Conservation (phyloP, 2,329 filamentous ascomycete genomes). For the Cladosporium sp. region DNA sequence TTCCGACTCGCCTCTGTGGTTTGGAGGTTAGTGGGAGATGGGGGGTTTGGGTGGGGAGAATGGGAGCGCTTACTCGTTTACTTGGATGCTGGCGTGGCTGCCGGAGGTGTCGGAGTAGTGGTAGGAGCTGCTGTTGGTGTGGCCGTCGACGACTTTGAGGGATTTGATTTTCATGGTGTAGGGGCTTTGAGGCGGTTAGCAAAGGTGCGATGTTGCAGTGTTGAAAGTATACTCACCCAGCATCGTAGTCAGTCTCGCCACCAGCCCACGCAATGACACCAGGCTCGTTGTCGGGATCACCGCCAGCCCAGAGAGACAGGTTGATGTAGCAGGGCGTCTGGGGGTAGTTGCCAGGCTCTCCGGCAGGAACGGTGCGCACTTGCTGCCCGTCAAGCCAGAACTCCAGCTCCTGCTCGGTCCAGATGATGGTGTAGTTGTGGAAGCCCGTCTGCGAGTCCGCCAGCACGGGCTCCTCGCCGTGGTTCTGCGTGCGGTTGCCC, state of each 20-base stretch:
- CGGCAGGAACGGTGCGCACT: conserved; percentile 55
- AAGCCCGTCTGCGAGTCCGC: conserved; percentile 50
- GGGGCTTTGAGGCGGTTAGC: conserved; percentile 18
- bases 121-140: conserved; percentile 33
- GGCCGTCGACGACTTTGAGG: conserved; percentile 30
- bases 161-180: conserved; percentile 32
- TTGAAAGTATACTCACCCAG: conserved; percentile 19
- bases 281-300: conserved; percentile 59
- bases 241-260: conserved; percentile 28
- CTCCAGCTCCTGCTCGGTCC: conserved; percentile 60
- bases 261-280: conserved; percentile 36
- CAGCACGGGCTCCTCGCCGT: conserved; percentile 57
- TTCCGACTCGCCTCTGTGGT: conserved; percentile 21
- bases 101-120: conserved; percentile 36
- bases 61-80: conserved; percentile 35
- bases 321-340: conserved; percentile 69
- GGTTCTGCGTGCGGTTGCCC: conserved; percentile 57
- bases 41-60: too few relatives aligned
- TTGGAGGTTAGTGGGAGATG: background rate
- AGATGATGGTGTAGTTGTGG: conserved; percentile 66
- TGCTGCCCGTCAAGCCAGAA: conserved; percentile 64
- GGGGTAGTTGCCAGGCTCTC: conserved; percentile 46
- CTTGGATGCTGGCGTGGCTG: conserved; percentile 41
- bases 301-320: conserved; percentile 78
- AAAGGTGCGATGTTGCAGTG: background rate